Evolutionary conservation across 2,329 filamentous ascomycete genomes (phyloP), one percentile per base, ranked within the genome.

Genomic region (Herpotrichia juniperi): DNA sequence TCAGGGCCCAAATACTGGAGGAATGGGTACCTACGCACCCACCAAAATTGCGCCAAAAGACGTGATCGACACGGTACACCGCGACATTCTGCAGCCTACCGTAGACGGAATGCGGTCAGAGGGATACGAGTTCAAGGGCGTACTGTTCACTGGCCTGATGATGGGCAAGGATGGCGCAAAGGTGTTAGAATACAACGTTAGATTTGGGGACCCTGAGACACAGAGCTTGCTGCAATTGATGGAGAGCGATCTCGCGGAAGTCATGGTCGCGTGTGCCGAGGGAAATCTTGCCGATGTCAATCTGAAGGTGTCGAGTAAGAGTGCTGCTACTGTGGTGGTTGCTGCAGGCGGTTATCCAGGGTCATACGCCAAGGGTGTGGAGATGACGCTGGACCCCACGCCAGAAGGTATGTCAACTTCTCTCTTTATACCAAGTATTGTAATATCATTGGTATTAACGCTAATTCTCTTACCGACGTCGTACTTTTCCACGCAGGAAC

Each of bases 21-120:
- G 94, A 34, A 97, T 97, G 94, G 94, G 94, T 46, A 96, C 92
- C 71, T 97, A 97, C 74, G 92, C 93, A 14, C 96, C 93, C 1
- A 89, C 79, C 7, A 74, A 68, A 31, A 77, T 75, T 22, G 78
- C 79, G 14, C 78, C 75, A 1, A 61, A 64, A 46, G 85, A 88
- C 55, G 80, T 96, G n/a, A 82, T 94, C 16, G 87, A 87, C 16
- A 82, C 87, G 54, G 86, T 99, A 55, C 88, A 97, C 69, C 81
- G 82, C 50, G 89, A 89, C 28, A 88, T 97, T 48, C 83, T 97
- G n/a, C 86, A 92, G 72, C 93, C 93, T 6, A 97, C 93, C 2
- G 85, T 97, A 54, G 84, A 91, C 53, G 93, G 92, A 51, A 93
- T 97, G 91, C 84, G 87, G 65, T 83, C 83, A 56, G 93, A 97